These are phyloP conservation scores for Ambrosia hybrid DNA, from an alignment of 140 eudicot genomes.

Conservation along the genomic window DNA sequence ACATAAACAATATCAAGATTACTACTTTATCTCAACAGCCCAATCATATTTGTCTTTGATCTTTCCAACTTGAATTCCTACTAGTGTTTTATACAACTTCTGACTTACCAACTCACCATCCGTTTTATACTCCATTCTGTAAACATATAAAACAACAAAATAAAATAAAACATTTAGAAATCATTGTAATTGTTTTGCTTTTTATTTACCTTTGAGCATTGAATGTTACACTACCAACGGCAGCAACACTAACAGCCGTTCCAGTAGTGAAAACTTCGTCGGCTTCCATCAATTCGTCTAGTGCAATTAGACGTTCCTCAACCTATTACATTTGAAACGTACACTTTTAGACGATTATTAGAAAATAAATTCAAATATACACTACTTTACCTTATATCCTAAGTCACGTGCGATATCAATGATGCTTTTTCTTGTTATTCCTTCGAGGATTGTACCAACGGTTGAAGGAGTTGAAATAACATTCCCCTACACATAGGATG, in stretches of 20 bases:
- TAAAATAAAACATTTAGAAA: not conserved
- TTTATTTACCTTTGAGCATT: conserved; percentile 52
- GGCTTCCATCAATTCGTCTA: conserved; percentile 66
- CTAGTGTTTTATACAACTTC: conserved; percentile 44
- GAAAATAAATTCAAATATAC: not conserved
- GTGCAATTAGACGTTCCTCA: conserved; percentile 55
- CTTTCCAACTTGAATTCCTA: conserved; percentile 60
- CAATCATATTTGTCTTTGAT: conserved; percentile 75
- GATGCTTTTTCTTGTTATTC: conserved; percentile 84
- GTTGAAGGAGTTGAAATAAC: conserved; percentile 70
- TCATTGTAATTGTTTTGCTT: not conserved
- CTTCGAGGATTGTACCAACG: conserved; percentile 74
- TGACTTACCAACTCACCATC: conserved; percentile 34
- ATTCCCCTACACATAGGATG: conserved; percentile 29
- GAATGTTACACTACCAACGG: conserved; percentile 78
- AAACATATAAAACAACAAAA: not conserved
- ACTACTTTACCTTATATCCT: conserved; percentile 57
- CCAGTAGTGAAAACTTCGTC: conserved; percentile 93
- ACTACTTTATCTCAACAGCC: conserved; percentile 55
- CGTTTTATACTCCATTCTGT: conserved; percentile 57
- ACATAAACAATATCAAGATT: not conserved
- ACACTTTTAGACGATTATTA: not conserved
- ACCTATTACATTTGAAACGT: conserved; percentile 42
- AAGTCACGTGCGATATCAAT: conserved; percentile 70
- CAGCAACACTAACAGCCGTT: conserved; percentile 86